Conservation (phyloP, 164 flowering plant genomes). For the Dillenia turbinata region DNA sequence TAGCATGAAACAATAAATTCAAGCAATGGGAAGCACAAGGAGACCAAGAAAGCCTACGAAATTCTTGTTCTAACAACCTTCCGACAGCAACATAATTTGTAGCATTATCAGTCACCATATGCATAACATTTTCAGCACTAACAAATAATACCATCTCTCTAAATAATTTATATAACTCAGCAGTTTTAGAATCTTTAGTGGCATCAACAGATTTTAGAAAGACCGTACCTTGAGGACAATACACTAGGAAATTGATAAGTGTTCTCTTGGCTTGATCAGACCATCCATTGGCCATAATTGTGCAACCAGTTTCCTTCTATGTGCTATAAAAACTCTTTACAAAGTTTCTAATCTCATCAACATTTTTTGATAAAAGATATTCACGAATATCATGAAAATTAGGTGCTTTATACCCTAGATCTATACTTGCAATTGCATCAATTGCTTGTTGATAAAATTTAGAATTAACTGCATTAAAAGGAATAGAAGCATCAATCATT, state of each 20-base stretch:
- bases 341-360: too few relatives aligned
- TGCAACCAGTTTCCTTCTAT: background rate
- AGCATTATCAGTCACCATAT: too few relatives aligned
- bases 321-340: background rate
- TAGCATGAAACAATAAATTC: too few relatives aligned
- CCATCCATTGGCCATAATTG: constrained; percentile 5
- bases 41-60: too few relatives aligned
- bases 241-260: constrained; percentile 1
- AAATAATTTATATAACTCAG: background rate
- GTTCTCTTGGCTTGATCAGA: background rate
- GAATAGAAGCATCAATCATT: constrained; percentile 4
- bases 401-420: too few relatives aligned
- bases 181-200: background rate
- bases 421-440: background rate
- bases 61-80: too few relatives aligned
- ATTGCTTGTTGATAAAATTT: background rate
- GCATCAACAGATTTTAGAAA: background rate
- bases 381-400: too few relatives aligned
- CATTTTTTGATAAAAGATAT: too few relatives aligned
- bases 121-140: too few relatives aligned
- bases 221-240: background rate
- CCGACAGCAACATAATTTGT: too few relatives aligned
- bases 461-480: constrained; percentile 5
- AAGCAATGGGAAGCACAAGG: too few relatives aligned
- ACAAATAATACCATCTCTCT: too few relatives aligned